Evolutionary conservation across 176 grass and related monocot species (phyloP), one percentile per base, ranked within the genome.

Genomic region (Triticum urartu): DNA sequence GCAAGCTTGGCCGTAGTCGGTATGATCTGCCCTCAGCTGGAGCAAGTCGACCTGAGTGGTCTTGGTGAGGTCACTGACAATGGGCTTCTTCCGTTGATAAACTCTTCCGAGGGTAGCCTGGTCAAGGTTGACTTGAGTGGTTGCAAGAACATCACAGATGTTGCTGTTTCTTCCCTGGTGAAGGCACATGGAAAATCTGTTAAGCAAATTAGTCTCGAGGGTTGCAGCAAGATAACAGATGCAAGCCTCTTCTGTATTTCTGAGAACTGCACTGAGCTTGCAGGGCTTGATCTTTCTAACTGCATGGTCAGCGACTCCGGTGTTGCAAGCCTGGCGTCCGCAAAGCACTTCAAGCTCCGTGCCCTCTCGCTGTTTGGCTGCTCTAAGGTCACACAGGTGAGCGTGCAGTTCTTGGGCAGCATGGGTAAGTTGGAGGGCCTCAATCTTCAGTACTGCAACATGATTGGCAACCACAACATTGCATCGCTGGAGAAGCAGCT

Each of bases 221-320:
- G 97, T 36, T 99, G 97, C 82, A 91, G 85, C 82, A 93, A 94
- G 85, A 86, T 99, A 58, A 97, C 97, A 32, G 92, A 99, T 90
- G 90, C 88, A 59, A 96, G 84, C 72, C 52, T 97, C 9, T 81
- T 87, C 18, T 65, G 84, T 30, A 92, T 99, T 39, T 86, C 88
- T 0, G 85, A 99, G 60, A 85, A 58, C 60, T 99, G 97, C 75
- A 63, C 42, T 8, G 85, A 89, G 24, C 94, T 99, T 45, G 89
- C 85, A 2, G 90, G 94, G 67, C 92, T 99, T 72, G 92, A 99
- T 89, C 86, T 97, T 77, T 96, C 97, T 11, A 91, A 89, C 76
- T 91, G 89, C 87, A 81, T 92, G 75, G 65, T 99, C 56, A 91
- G 85, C 4, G 94, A 99, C 76, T 81, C 87, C 7, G 97, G 97